Base-by-base conservation (phyloP, 192 early-diverging fungal genomes). In the Mortierella claussenii region DNA sequence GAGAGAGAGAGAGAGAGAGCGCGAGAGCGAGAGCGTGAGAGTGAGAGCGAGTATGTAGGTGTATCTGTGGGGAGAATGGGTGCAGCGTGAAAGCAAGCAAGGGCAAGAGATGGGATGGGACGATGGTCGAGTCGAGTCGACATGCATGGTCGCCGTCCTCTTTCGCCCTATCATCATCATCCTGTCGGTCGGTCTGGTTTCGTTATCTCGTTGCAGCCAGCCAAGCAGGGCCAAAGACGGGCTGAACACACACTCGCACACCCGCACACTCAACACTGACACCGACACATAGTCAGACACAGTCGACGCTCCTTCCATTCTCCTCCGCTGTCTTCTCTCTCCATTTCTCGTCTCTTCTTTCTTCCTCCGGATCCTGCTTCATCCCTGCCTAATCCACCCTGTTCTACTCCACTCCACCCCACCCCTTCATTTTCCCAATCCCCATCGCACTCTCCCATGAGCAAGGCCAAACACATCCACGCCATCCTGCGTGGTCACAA, bases 381-480 rank as follows among this genome's bases (percentile, higher is more conserved):
- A n/a, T n/a, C n/a, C n/a, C n/a, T n/a, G n/a, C n/a, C n/a, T 33
- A 7, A 24, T 30, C 6, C 9, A 15, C 30, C 44, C 47, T 47
- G 15, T 27, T 37, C 44, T 31, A 49, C 54, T 21, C 13, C 53
- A n/a, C 6, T 21, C 1, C 8, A 13, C 33, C n/a, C 53, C 8
- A 12, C 42, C 45, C 34, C 15, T 18, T 31, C 10, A 1, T 28
- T 48, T 5, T 48, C 44, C 15, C 28, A 57, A 46, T 60, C 50
- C 3, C 32, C 21, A 32, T n/a, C n/a, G n/a, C n/a, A n/a, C n/a
- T n/a, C n/a, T n/a, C 26, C 43, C 52, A 76, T 76, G 73, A 76
- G 65, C 65, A 66, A 76, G 53, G 58, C 59, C 34, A 76, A 76
- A 52, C 64, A 76, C 21, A 26, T 76, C 50, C 63, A 67, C 1